phyloP scores from a whole-genome alignment of 495 filamentous ascomycete species.

The Pseudevernia furfuracea region DNA sequence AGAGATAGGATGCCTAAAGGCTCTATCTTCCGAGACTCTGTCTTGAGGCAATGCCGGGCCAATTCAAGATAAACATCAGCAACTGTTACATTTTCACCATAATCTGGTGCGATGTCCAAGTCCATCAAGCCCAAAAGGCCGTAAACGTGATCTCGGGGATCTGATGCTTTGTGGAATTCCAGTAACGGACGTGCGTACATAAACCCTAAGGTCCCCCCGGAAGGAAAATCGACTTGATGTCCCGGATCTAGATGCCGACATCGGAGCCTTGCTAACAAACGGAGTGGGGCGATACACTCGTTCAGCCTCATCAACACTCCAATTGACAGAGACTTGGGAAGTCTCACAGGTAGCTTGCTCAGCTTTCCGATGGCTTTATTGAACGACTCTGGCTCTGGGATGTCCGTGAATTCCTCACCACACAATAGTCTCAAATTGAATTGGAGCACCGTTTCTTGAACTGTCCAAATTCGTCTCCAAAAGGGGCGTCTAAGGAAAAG shows the following conservation, averaged over 20 bases:
- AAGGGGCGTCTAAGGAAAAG: not conserved
- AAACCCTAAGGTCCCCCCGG: not conserved
- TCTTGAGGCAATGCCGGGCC: not conserved
- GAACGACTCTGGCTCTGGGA: not conserved
- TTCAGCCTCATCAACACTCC: not conserved
- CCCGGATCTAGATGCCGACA: not conserved
- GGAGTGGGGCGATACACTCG: not conserved
- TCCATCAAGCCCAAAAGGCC: conserved; percentile 3
- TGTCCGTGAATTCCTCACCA: not conserved
- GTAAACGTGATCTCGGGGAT: conserved; percentile 12
- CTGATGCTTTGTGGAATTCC: conserved; percentile 1
- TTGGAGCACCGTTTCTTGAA: not conserved
- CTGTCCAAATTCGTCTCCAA: not conserved
- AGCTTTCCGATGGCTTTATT: not conserved
- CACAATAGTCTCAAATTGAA: not conserved
- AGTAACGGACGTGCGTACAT: not conserved
- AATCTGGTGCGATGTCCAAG: conserved; percentile 8
- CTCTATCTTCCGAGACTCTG: not conserved
- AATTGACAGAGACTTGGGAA: not conserved
- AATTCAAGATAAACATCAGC: not conserved
- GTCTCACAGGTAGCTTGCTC: not conserved
- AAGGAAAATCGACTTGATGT: not conserved
- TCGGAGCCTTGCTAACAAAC: not conserved
- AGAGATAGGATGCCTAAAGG: not conserved
- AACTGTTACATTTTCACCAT: conserved; percentile 1